Percentiles rank a stretch among this genome's conserved stretches.
These are phyloP conservation scores for Beauveria australis DNA, from an alignment of 2,329 filamentous ascomycete genomes.

Conservation along the genomic window DNA sequence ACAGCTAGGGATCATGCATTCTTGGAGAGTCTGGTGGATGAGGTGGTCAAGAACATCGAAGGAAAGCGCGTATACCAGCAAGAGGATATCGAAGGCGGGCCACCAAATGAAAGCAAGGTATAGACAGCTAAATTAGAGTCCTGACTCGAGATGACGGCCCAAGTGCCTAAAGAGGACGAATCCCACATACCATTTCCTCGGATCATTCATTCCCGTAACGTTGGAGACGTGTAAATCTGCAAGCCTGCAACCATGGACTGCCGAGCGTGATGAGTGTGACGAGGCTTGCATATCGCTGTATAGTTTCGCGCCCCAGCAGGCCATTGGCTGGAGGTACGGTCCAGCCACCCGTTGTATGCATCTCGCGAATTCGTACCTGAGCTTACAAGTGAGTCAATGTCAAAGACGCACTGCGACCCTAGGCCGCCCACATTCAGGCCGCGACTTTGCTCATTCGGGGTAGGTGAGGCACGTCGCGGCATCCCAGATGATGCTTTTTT, in stretches of 20 bases:
- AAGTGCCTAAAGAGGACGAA: neutral
- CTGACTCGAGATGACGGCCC: neutral
- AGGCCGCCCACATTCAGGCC: neutral
- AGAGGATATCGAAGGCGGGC: slow-evolving; percentile 60
- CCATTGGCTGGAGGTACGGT: neutral
- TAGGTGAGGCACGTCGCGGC: too few relatives aligned
- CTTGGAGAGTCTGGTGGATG: slow-evolving; percentile 68
- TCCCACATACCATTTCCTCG: neutral
- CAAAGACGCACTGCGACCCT: neutral
- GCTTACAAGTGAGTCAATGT: neutral
- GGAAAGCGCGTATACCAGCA: slow-evolving; percentile 55
- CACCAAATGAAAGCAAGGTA: slow-evolving; percentile 6
- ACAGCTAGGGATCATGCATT: slow-evolving; percentile 57
- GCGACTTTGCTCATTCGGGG: neutral
- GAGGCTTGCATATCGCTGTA: neutral
- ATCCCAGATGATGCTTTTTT: neutral
- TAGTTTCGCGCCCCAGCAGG: neutral
- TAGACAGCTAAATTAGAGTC: neutral
- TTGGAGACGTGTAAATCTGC: neutral
- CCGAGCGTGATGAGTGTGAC: neutral
- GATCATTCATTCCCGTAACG: neutral
- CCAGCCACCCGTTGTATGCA: neutral
- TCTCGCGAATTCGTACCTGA: neutral
- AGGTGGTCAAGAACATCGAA: slow-evolving; percentile 69
- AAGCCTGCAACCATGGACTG: neutral